Evolutionary conservation across 1,284 basidiomycete genomes (phyloP), one percentile per base, ranked within the genome.

Genomic region (Sutorius eximius): DNA sequence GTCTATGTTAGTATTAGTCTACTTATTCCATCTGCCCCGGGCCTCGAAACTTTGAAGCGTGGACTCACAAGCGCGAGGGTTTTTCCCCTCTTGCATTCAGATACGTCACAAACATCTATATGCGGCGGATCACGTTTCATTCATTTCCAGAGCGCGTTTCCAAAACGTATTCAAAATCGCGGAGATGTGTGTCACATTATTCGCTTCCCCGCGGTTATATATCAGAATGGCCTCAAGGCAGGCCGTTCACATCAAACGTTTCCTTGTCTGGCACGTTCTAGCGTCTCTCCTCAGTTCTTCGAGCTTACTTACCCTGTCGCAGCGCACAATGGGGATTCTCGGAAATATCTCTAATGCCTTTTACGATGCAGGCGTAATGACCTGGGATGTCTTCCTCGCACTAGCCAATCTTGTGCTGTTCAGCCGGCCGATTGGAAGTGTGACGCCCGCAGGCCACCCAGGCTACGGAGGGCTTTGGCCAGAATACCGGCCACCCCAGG

Each of bases 391-490:
- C 33, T 58, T 71, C 4, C 74, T 89, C 49, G 75, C 78, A 12
- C 16, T 87, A 0, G 60, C 74, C 59, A 91, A 91, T 62, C 53
- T 82, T 9, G 58, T 89, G 41, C 69, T 74, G 0, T 81, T 80
- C 2, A 81, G 76, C 36, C 74, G 73, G 3, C 75, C 76, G 33
- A 64, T 75, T 1, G 81, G 83, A 0, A 68, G 74, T 33, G 83
- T 90, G 51, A 80, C 83, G 0, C 81, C 80, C 0, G 63, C 73
- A 38, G 85, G 85, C 0, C 71, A 76, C 47, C 78, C 81, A 3
- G 88, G 88, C 0, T 78, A 73, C 49, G 79, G 73, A n/a, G 87
- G 88, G 0, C 68, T 78, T 49, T 91, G 89, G 89, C 87, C 89
- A 1, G 79, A 83, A 59, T 89, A 77, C 61, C 69, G 76, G 2